Percentiles rank a stretch among this genome's conserved stretches.
Evolutionary conservation across 2,329 filamentous ascomycete genomes (phyloP).

Genomic region (Diaporthe aspalathi): DNA sequence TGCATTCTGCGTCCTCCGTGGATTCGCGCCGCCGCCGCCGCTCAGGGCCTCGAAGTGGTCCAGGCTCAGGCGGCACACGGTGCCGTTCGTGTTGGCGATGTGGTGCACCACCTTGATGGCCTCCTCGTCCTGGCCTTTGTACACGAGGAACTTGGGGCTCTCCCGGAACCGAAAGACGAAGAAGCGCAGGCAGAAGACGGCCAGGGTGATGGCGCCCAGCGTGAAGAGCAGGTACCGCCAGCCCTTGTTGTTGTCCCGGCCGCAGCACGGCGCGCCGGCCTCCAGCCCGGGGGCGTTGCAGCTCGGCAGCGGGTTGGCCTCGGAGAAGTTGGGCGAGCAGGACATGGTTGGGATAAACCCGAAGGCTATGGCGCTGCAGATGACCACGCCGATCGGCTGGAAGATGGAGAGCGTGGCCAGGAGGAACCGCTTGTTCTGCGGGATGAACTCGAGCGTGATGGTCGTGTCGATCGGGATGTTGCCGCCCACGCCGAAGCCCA

Average conservation of each 20-base stretch:
- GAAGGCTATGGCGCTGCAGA: constrained; percentile 63
- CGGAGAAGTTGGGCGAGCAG: constrained; percentile 63
- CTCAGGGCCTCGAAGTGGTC: constrained; percentile 42
- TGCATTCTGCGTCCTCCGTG: background rate
- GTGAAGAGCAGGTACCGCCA: constrained; percentile 69
- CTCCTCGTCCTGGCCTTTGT: constrained; percentile 52
- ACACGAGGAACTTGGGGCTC: constrained; percentile 55
- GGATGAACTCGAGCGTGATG: constrained; percentile 67
- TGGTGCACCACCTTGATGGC: constrained; percentile 56
- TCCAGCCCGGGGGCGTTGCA: constrained; percentile 50
- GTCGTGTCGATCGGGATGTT: constrained; percentile 68
- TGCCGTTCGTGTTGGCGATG: constrained; percentile 47
- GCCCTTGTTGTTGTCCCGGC: constrained; percentile 62
- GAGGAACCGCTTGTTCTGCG: constrained; percentile 62
- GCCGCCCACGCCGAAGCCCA: constrained; percentile 64
- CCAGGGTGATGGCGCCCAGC: constrained; percentile 64
- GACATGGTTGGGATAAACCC: constrained; percentile 63
- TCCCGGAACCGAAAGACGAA: constrained; percentile 61
- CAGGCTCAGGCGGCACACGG: constrained; percentile 44
- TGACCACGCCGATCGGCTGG: constrained; percentile 65
- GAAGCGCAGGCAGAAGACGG: constrained; percentile 67
- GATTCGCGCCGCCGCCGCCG: constrained; percentile 10
- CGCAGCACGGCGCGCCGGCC: constrained; percentile 45
- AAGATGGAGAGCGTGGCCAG: constrained; percentile 65
- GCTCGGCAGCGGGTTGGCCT: constrained; percentile 54